Conservation (phyloP, 1,139 yeast species). For the Taiozyma sp. region DNA sequence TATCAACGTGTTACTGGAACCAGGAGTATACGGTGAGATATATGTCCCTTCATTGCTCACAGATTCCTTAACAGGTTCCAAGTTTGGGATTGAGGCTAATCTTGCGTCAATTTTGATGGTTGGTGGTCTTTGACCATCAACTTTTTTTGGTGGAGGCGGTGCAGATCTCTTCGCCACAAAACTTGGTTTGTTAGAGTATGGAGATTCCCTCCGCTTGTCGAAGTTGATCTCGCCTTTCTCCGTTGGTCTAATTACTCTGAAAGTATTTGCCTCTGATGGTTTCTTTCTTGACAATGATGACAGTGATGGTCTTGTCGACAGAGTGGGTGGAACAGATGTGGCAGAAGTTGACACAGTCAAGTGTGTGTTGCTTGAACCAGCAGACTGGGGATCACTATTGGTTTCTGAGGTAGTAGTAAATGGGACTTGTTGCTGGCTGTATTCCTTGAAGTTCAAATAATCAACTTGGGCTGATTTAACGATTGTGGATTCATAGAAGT, state of each 20-base stretch:
- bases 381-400: neutral
- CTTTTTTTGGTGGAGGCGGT: slow-evolving; percentile 59
- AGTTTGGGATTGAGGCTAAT: slow-evolving; percentile 14
- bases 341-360: neutral
- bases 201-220: slow-evolving; percentile 75
- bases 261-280: slow-evolving; percentile 31
- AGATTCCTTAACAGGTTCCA: slow-evolving; percentile 21
- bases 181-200: slow-evolving; percentile 40
- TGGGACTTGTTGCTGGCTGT: neutral
- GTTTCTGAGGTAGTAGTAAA: too few species aligned
- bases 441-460: slow-evolving; percentile 54
- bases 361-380: neutral
- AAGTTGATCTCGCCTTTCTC: slow-evolving; percentile 69
- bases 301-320: neutral
- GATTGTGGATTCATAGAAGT: slow-evolving; percentile 37
- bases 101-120: slow-evolving; percentile 11
- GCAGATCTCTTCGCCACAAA: slow-evolving; percentile 67
- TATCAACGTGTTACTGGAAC: slow-evolving; percentile 33
- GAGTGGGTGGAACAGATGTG: slow-evolving; percentile 8
- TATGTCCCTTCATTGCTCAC: slow-evolving; percentile 19
- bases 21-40: slow-evolving; percentile 34
- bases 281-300: slow-evolving; percentile 5
- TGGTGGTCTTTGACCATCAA: slow-evolving; percentile 9
- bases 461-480: slow-evolving; percentile 37
- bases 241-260: slow-evolving; percentile 64